phyloP scores from a whole-genome alignment of 169 alveolate species.

The Plasmodium reichenowi region DNA sequence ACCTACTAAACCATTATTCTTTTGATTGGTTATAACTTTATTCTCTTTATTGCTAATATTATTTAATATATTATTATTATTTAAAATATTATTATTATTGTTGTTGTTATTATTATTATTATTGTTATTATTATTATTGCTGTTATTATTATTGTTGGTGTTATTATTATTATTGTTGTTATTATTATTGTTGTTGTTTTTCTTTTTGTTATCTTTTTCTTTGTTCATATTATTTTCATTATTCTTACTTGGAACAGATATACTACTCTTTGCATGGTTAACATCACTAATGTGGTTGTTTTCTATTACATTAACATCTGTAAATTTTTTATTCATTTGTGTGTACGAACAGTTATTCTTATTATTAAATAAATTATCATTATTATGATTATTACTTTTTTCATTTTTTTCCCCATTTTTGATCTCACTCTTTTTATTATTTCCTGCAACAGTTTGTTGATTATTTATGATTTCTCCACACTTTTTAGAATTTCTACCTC shows the following conservation, averaged over 20 bases:
- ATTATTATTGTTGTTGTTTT: not conserved
- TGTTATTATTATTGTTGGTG: not conserved
- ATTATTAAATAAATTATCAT: not conserved
- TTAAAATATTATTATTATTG: not conserved
- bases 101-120: not conserved
- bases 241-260: not conserved
- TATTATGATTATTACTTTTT: not conserved
- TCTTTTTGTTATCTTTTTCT: not conserved
- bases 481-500: conserved; percentile 1
- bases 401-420: conserved; percentile 9
- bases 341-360: not conserved
- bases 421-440: not conserved
- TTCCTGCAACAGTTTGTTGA: not conserved
- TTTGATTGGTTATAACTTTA: not conserved
- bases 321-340: not conserved
- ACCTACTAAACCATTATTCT: not conserved
- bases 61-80: not conserved
- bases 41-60: not conserved
- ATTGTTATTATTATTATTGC: not conserved
- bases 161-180: not conserved
- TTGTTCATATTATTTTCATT: not conserved
- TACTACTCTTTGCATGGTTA: not conserved
- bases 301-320: not conserved
- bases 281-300: not conserved
- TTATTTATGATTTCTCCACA: too few relatives aligned